A percentile compares a stretch with the other conserved stretches of the same genome.
Evolutionary conservation across 2,329 filamentous ascomycete species (phyloP).

Genomic region (Exophiala xenobiotica): DNA sequence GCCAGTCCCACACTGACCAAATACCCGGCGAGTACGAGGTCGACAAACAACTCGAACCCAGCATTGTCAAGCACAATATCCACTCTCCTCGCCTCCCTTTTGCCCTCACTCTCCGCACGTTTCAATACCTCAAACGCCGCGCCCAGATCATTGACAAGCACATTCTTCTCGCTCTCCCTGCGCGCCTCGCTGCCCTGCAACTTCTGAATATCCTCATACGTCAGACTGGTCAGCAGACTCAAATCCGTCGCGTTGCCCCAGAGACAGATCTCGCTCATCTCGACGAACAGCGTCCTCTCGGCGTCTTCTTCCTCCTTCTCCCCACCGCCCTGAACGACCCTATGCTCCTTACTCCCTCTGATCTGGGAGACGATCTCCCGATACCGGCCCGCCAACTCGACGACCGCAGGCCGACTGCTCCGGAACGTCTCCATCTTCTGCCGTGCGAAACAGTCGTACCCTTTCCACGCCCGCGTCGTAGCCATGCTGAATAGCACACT

Average conservation of each 20-base stretch:
- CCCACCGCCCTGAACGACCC: conserved; percentile 48
- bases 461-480: conserved; percentile 77
- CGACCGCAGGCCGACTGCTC: conserved; percentile 31
- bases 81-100: conserved; percentile 66
- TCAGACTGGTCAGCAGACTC: conserved; percentile 33
- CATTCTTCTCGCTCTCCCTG: conserved; percentile 86
- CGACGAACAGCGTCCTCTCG: conserved; percentile 34
- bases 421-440: conserved; percentile 34
- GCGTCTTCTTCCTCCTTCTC: conserved; percentile 47
- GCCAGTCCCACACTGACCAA: conserved; percentile 81
- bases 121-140: conserved; percentile 68
- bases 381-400: conserved; percentile 31
- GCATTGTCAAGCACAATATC: conserved; percentile 97
- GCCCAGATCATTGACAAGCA: conserved; percentile 80
- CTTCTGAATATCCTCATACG: conserved; percentile 83
- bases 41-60: conserved; percentile 95
- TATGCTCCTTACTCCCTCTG: conserved; percentile 31
- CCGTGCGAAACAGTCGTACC: conserved; percentile 53
- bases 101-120: conserved; percentile 61
- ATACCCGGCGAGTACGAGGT: conserved; percentile 88
- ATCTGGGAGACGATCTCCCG: conserved; percentile 30
- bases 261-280: conserved; percentile 38
- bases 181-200: conserved; percentile 85
- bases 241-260: conserved; percentile 39
- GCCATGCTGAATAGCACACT: conserved; percentile 67